phyloP scores from a whole-genome alignment of 768 basidiomycete genomes.

The Tulasnella sp. region DNA sequence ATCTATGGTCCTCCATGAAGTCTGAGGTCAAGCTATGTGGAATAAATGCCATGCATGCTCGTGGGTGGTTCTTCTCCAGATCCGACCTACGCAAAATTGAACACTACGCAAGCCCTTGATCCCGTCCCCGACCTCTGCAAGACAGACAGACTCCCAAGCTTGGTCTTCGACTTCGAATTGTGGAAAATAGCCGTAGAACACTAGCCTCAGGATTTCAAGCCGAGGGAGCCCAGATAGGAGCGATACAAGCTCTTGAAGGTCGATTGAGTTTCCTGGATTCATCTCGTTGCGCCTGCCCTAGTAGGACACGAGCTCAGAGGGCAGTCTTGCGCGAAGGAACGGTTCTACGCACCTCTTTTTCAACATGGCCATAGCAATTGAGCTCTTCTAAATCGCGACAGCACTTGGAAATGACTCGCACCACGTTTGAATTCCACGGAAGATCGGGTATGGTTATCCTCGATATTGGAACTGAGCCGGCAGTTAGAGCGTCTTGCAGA shows the following conservation, averaged over 20 bases:
- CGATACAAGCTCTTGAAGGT: neutral
- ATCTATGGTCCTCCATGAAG: too few relatives aligned
- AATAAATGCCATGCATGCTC: too few relatives aligned
- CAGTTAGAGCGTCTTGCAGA: neutral
- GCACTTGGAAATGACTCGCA: neutral
- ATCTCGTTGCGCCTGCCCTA: too few relatives aligned
- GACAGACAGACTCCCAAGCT: neutral
- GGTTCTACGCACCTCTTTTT: neutral
- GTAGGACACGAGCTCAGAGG: neutral
- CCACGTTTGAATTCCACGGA: neutral
- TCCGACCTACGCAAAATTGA: too few relatives aligned
- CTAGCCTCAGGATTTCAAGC: neutral
- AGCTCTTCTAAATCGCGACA: neutral
- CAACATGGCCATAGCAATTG: neutral
- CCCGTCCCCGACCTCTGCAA: neutral
- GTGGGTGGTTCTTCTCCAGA: too few relatives aligned
- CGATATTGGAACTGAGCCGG: neutral
- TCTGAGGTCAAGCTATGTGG: too few relatives aligned
- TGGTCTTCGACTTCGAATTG: too few relatives aligned
- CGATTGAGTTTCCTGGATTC: too few relatives aligned
- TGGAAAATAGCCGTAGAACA: too few relatives aligned
- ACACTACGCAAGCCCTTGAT: too few relatives aligned
- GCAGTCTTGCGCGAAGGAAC: neutral
- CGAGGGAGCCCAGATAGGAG: neutral
- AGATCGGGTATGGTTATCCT: neutral